Base-by-base conservation (phyloP, 1,139 yeast genomes). In the Diutina siamensis region DNA sequence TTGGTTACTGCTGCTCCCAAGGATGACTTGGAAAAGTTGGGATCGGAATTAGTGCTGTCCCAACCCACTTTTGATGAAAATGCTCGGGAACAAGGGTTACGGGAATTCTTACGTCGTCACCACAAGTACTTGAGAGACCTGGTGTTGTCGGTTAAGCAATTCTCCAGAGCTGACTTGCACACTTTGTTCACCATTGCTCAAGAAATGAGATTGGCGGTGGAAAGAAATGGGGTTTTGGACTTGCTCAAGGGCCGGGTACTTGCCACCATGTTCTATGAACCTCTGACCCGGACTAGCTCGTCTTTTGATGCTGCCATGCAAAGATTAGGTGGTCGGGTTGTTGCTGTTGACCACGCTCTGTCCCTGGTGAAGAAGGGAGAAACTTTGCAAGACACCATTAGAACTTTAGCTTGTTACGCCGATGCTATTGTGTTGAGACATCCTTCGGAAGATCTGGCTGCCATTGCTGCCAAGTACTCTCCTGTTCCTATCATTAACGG, bases 221-320 rank as follows among this genome's bases (percentile, higher is more conserved):
- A 92, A 70, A 84, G 97, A 68, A 85, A 83, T 59, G 98, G 98
- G 57, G 94, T 87, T 47, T 72, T 94, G 62, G 96, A 92, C 63
- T 66, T 94, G 51, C 77, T 92, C 67, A 77, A 81, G 66, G 95
- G 97, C 51, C 81, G 95, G 61, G 81, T 94, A 46, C 73, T 94
- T 60, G 87, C 97, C 46, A 92, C 97, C 21, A 82, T 94, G 74
- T 94, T 94, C 72, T 94, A 88, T 64, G 99, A 94, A 71, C 98
- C 99, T 56, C 87, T 97, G 10, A 94, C 99, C 44, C 79, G 99
- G 67, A 94, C 99, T 31, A 78, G 94, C 17, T 80, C 97, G 21
- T 89, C 97, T 1, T 94, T 94, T 63, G 95, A 94, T 64, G 96
- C 97, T 56, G 99, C 99, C 51, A 94, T 94, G 98, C 97, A 94